Evolutionary conservation across 2,329 filamentous ascomycete genomes (phyloP).

Genomic region (Nothopassalora personata): DNA sequence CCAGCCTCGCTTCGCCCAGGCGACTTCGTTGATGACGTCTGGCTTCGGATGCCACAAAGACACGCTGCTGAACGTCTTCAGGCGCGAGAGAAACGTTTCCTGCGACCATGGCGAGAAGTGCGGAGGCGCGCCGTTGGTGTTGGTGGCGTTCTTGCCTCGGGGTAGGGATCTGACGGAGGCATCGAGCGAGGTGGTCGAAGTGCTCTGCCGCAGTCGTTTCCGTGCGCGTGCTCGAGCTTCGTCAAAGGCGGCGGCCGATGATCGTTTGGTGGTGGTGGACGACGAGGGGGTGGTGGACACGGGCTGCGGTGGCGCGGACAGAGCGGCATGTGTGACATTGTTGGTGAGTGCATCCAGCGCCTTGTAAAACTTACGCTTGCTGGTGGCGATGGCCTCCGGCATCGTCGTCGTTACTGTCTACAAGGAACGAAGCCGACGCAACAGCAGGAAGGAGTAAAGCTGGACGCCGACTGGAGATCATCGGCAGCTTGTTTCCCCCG

Average conservation of each 20-base stretch:
- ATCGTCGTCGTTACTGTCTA: conserved; percentile 17
- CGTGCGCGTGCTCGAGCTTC: conserved; percentile 25
- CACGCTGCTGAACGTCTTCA: conserved; percentile 85
- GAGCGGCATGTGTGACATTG: conserved; percentile 36
- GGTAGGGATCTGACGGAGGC: conserved; percentile 28
- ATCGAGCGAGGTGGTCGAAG: conserved; percentile 24
- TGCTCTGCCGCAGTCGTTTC: conserved; percentile 30
- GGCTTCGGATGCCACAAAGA: conserved; percentile 94
- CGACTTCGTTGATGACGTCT: conserved; percentile 75
- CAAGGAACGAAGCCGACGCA: background rate
- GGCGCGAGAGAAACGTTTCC: conserved; percentile 69
- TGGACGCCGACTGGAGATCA: no score
- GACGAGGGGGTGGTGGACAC: conserved; percentile 33
- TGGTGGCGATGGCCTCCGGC: conserved; percentile 60
- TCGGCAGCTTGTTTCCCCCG: no score
- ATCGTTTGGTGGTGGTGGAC: conserved; percentile 19
- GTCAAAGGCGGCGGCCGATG: conserved; percentile 20
- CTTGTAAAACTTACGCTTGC: conserved; percentile 78
- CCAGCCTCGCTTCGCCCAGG: conserved; percentile 95
- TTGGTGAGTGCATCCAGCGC: conserved; percentile 57
- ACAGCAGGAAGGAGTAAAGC: background rate
- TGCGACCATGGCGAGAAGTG: conserved; percentile 86
- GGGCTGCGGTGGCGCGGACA: conserved; percentile 25
- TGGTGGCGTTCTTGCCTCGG: conserved; percentile 25
- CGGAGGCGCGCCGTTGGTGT: conserved; percentile 35